Percentiles rank a stretch among this genome's conserved stretches.
Conservation (phyloP, 2,329 filamentous ascomycete genomes). For the Arthrinium phaeospermum region DNA sequence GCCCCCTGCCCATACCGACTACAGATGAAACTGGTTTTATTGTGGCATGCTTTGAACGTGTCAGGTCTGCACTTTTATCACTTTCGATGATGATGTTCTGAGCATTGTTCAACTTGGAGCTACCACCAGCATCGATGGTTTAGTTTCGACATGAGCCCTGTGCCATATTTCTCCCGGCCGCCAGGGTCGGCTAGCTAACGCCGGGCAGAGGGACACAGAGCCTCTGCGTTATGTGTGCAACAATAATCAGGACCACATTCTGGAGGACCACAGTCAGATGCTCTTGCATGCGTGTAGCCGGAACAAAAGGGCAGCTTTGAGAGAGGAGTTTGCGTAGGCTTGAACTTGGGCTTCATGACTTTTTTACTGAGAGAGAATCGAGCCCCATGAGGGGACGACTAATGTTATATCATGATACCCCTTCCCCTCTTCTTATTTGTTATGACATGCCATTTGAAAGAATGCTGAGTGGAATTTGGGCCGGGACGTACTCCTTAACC, state of each 20-base stretch:
- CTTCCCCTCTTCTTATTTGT: background rate
- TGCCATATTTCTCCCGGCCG: background rate
- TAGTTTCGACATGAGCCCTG: background rate
- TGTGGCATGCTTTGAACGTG: background rate
- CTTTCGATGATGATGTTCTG: background rate
- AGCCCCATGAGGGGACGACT: background rate
- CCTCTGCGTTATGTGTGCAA: background rate
- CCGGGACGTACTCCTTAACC: too few relatives aligned
- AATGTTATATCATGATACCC: slow-evolving; percentile 10
- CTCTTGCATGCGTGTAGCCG: background rate
- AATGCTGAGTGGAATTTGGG: background rate
- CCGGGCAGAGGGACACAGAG: background rate
- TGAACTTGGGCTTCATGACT: background rate
- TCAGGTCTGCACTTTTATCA: background rate
- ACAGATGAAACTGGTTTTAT: background rate
- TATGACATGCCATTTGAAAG: background rate
- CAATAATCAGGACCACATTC: background rate
- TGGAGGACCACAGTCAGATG: background rate
- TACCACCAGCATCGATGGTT: background rate
- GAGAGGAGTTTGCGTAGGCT: background rate
- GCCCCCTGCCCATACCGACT: background rate
- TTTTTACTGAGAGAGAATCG: background rate
- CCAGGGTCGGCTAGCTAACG: background rate
- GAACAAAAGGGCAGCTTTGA: background rate
- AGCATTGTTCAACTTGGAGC: background rate